Percentiles rank a stretch among this genome's conserved stretches.
Conservation (phyloP, 371 early-diverging fungal species). For the Rhizopus delemar region DNA sequence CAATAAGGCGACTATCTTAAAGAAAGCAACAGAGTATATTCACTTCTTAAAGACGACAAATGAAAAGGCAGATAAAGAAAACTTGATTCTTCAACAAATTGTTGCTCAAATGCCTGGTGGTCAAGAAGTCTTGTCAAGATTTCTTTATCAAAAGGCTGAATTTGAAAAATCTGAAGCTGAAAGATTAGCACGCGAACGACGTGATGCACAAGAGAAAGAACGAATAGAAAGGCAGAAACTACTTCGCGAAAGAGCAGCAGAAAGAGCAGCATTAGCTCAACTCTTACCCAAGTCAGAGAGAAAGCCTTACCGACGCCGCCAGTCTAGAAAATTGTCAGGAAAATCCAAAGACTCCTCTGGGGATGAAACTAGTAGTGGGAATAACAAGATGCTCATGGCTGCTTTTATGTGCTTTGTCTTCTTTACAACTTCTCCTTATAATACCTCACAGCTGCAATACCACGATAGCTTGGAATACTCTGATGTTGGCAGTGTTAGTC, state of each 20-base stretch:
- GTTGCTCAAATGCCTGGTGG: constrained; percentile 57
- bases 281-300: constrained; percentile 31
- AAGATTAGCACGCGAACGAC: constrained; percentile 27
- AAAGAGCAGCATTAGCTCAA: constrained; percentile 35
- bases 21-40: constrained; percentile 86
- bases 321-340: constrained; percentile 3
- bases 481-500: constrained; percentile 5
- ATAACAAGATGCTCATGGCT: constrained; percentile 37
- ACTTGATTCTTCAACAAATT: constrained; percentile 46
- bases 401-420: constrained; percentile 43
- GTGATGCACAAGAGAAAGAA: constrained; percentile 26
- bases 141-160: constrained; percentile 27
- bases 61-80: constrained; percentile 50
- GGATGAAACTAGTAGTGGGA: neutral
- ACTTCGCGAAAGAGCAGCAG: constrained; percentile 33
- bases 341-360: constrained; percentile 3
- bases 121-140: constrained; percentile 31
- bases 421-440: constrained; percentile 35
- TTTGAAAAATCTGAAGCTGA: constrained; percentile 24
- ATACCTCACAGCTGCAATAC: neutral
- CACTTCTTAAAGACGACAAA: constrained; percentile 63
- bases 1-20: constrained; percentile 87
- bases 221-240: constrained; percentile 24
- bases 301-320: constrained; percentile 28
- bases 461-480: neutral